Conservation (phyloP, 2,329 filamentous ascomycete species). For the Raffaelea ambrosiae region DNA sequence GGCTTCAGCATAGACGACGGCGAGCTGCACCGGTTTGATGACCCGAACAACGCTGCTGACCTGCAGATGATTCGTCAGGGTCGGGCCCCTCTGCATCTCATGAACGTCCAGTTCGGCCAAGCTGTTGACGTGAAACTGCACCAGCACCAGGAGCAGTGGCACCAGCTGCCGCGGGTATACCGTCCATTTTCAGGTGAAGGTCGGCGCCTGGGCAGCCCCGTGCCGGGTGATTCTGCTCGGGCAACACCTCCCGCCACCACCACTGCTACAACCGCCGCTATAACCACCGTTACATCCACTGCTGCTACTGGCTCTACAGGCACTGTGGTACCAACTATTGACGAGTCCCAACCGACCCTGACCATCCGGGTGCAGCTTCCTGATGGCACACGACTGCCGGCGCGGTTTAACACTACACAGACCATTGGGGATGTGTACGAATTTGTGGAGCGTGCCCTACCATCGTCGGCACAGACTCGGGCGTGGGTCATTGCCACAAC, state of each 20-base stretch:
- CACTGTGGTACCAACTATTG: constrained; percentile 31
- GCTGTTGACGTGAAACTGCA: constrained; percentile 72
- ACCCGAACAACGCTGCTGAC: constrained; percentile 64
- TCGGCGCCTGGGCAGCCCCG: constrained; percentile 67
- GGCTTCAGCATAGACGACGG: constrained; percentile 83
- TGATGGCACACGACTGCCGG: constrained; percentile 68
- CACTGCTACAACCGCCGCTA: constrained; percentile 25
- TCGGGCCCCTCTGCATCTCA: constrained; percentile 66
- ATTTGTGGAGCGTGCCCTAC: constrained; percentile 59
- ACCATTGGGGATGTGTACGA: constrained; percentile 71
- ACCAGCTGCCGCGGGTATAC: constrained; percentile 64
- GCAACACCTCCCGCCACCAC: constrained; percentile 20
- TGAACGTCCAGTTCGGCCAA: constrained; percentile 67
- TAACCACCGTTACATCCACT: constrained; percentile 20
- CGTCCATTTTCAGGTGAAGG: constrained; percentile 67
- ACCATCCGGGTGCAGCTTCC: constrained; percentile 70
- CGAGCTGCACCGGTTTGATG: constrained; percentile 67
- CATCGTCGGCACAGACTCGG: constrained; percentile 46
- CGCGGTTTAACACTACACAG: constrained; percentile 72
- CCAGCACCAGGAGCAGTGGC: constrained; percentile 68
- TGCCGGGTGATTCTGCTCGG: constrained; percentile 45
- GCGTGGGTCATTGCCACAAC: constrained; percentile 71
- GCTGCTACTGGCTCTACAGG: constrained; percentile 22
- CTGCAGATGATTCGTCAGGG: constrained; percentile 70
- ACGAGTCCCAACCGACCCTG: constrained; percentile 59